A percentile compares a stretch with the other conserved stretches of the same genome.
phyloP scores from a whole-genome alignment of 768 basidiomycete species.

The Mycena leptocephala region DNA sequence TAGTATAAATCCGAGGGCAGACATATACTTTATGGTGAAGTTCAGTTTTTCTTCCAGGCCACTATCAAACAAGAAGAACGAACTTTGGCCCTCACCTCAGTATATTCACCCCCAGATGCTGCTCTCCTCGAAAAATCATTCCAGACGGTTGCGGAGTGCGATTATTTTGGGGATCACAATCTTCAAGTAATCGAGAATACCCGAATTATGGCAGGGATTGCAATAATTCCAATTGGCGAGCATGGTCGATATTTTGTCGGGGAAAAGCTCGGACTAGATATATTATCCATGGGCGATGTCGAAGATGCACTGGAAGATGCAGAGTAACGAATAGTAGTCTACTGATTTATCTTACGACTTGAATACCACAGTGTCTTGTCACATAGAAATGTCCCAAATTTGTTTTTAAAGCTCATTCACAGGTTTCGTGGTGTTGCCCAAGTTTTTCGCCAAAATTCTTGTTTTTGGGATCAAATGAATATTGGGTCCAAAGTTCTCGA shows the following conservation, averaged over 20 bases:
- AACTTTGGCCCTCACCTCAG: conserved; percentile 21
- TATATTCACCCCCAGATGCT: conserved; percentile 20
- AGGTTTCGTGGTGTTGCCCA: too few species aligned
- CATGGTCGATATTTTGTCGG: conserved; percentile 7
- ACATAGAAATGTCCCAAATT: too few species aligned
- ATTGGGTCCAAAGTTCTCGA: too few species aligned
- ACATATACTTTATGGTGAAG: conserved; percentile 20
- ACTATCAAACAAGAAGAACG: conserved; percentile 3
- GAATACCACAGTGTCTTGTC: too few species aligned
- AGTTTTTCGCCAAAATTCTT: too few species aligned
- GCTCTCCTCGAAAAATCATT: conserved; percentile 25
- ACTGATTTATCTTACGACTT: too few species aligned
- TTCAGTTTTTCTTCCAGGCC: conserved; percentile 36
- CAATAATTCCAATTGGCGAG: conserved; percentile 28
- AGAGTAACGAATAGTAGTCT: too few species aligned
- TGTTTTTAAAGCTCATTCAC: too few species aligned
- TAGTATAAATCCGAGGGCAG: not conserved
- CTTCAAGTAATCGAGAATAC: conserved; percentile 30
- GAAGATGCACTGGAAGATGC: not conserved
- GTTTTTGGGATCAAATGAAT: too few species aligned
- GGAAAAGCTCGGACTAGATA: conserved; percentile 12
- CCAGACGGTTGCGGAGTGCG: conserved; percentile 16
- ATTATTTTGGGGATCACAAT: conserved; percentile 10
- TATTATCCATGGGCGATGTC: not conserved
- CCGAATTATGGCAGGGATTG: conserved; percentile 24